Evolutionary conservation across 2,329 filamentous ascomycete species (phyloP).

Genomic region (Clarireedia hainanense): DNA sequence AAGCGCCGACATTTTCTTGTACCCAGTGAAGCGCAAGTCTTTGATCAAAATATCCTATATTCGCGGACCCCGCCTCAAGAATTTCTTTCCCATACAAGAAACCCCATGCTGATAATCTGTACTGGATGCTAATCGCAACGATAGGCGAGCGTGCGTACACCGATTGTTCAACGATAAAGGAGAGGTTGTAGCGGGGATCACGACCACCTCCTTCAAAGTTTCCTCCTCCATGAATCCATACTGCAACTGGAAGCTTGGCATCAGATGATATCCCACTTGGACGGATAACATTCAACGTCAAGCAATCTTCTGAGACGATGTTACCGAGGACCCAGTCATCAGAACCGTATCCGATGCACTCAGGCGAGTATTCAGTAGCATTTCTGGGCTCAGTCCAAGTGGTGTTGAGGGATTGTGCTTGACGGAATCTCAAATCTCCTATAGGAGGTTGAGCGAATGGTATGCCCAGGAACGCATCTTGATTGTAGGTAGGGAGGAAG

Average conservation of each 20-base stretch:
- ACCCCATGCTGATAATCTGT: constrained; percentile 28
- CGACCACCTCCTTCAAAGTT: constrained; percentile 31
- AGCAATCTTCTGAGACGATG: constrained; percentile 8
- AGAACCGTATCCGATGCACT: constrained; percentile 7
- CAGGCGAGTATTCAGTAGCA: constrained; percentile 22
- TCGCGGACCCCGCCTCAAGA: constrained; percentile 34
- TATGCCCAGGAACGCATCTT: constrained; percentile 18
- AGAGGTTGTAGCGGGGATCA: constrained; percentile 48
- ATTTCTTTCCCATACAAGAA: constrained; percentile 30
- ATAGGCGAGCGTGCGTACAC: constrained; percentile 36
- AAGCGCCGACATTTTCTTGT: constrained; percentile 36
- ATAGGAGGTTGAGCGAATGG: constrained; percentile 15
- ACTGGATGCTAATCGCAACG: constrained; percentile 39
- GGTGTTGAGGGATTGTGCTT: constrained; percentile 9
- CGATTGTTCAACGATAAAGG: constrained; percentile 42
- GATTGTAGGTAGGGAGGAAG: constrained; percentile 11
- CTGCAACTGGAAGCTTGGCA: constrained; percentile 38
- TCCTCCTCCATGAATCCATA: constrained; percentile 44
- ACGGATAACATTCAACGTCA: constrained; percentile 23
- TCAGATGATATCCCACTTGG: constrained; percentile 32
- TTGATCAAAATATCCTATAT: constrained; percentile 38
- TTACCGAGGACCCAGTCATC: constrained; percentile 5
- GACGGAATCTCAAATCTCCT: constrained; percentile 9
- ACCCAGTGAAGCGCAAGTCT: constrained; percentile 35
- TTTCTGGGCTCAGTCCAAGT: constrained; percentile 7